A percentile compares a stretch with the other conserved stretches of the same genome.
These are phyloP conservation scores for Extremus antarcticus DNA, from an alignment of 495 filamentous ascomycete species.

Conservation along the genomic window DNA sequence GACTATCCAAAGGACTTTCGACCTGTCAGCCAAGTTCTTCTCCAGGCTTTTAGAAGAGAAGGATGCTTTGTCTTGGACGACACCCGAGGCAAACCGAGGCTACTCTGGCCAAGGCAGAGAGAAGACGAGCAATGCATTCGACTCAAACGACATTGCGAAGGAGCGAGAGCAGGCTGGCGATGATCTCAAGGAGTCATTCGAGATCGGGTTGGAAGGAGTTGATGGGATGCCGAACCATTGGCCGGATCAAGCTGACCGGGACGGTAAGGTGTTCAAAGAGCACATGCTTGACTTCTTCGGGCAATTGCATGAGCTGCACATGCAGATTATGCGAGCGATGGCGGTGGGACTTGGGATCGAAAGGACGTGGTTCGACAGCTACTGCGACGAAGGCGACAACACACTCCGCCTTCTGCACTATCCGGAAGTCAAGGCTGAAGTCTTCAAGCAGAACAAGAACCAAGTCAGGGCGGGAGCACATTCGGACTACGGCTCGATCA, in stretches of 20 bases:
- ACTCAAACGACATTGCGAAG: slow-evolving; percentile 46
- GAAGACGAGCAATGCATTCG: slow-evolving; percentile 54
- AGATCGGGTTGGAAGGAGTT: slow-evolving; percentile 70
- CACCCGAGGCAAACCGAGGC: slow-evolving; percentile 39
- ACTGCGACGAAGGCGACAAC: slow-evolving; percentile 65
- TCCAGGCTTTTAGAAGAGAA: slow-evolving; percentile 57
- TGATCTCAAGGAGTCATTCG: slow-evolving; percentile 75
- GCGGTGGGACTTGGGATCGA: slow-evolving; percentile 72
- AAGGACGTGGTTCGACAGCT: slow-evolving; percentile 65
- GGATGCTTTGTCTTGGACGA: slow-evolving; percentile 37
- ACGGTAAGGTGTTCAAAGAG: slow-evolving; percentile 54
- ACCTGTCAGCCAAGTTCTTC: slow-evolving; percentile 69
- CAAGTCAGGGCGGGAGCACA: slow-evolving; percentile 81
- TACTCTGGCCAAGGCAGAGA: slow-evolving; percentile 68
- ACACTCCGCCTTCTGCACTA: slow-evolving; percentile 86
- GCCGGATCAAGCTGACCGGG: slow-evolving; percentile 51
- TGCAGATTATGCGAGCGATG: slow-evolving; percentile 76
- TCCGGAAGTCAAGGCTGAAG: slow-evolving; percentile 52
- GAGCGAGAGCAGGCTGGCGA: slow-evolving; percentile 46
- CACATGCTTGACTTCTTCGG: slow-evolving; percentile 64
- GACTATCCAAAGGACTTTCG: slow-evolving; percentile 45
- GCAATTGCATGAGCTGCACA: slow-evolving; percentile 63
- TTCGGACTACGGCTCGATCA: slow-evolving; percentile 58
- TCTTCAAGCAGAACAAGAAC: slow-evolving; percentile 51
- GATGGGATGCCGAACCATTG: slow-evolving; percentile 64